Conservation (phyloP, 768 basidiomycete genomes). For the Mycena leptocephala region DNA sequence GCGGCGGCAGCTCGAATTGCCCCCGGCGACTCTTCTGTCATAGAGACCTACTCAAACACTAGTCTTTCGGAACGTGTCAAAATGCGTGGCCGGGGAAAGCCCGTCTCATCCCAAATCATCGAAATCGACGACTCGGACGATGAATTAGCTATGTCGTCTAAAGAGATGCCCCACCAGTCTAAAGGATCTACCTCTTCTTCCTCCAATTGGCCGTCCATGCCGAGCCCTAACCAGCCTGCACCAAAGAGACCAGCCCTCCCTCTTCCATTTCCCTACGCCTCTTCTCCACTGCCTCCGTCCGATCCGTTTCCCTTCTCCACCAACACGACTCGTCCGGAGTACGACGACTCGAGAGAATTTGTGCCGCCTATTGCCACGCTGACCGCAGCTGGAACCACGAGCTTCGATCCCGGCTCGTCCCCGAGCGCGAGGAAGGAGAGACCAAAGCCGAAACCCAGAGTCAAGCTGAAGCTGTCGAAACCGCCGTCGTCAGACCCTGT, state of each 20-base stretch:
- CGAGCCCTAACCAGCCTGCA: conserved; percentile 9
- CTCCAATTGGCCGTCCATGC: conserved; percentile 3
- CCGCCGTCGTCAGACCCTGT: not conserved
- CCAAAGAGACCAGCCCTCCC: not conserved
- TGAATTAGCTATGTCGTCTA: conserved; percentile 7
- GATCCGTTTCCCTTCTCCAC: conserved; percentile 32
- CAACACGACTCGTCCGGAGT: conserved; percentile 1
- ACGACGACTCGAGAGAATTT: not conserved
- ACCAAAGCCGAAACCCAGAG: not conserved
- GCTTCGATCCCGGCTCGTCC: conserved; percentile 11
- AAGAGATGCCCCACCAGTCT: not conserved
- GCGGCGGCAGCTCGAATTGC: not conserved
- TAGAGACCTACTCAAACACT: conserved; percentile 22
- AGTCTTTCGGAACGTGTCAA: conserved; percentile 34
- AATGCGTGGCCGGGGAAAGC: conserved; percentile 5
- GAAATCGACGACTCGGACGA: conserved; percentile 29
- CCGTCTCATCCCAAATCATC: conserved; percentile 8
- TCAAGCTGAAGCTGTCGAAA: not conserved
- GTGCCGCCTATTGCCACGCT: conserved; percentile 28
- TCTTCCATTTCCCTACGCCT: not conserved
- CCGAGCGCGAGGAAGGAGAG: not conserved
- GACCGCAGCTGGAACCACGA: conserved; percentile 13
- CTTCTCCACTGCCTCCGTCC: conserved; percentile 29
- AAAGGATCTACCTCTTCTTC: conserved; percentile 11
- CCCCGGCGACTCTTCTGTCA: conserved; percentile 17